A percentile compares a stretch with the other conserved stretches of the same genome.
phyloP scores from a whole-genome alignment of 495 filamentous ascomycete genomes.

The Lophium mytilinum region DNA sequence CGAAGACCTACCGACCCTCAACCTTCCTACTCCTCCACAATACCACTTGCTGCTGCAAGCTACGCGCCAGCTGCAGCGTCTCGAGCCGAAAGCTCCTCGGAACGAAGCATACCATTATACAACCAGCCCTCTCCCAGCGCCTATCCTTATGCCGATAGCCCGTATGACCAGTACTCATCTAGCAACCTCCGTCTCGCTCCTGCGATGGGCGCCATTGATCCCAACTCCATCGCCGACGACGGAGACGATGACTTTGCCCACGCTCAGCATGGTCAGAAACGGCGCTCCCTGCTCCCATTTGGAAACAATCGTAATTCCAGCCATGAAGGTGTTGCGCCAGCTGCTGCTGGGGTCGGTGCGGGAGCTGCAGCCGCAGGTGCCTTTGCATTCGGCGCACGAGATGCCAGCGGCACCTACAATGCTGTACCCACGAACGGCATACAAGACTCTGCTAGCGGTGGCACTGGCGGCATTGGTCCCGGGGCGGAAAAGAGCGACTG shows the following conservation, averaged over 20 bases:
- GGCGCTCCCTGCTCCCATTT: slow-evolving; percentile 47
- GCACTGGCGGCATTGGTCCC: slow-evolving; percentile 22
- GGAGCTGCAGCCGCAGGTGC: slow-evolving; percentile 41
- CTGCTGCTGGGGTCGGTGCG: slow-evolving; percentile 44
- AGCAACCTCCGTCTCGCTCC: slow-evolving; percentile 42
- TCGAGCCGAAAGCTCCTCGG: slow-evolving; percentile 7
- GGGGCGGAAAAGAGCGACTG: slow-evolving; percentile 48
- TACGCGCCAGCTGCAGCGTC: slow-evolving; percentile 24
- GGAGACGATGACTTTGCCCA: slow-evolving; percentile 65
- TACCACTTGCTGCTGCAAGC: slow-evolving; percentile 8
- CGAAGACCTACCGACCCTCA: slow-evolving; percentile 16
- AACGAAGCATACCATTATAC: slow-evolving; percentile 28
- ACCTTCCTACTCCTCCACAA: slow-evolving; percentile 14
- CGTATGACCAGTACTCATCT: slow-evolving; percentile 53
- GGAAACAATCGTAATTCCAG: slow-evolving; percentile 28
- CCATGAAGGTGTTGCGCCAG: slow-evolving; percentile 27
- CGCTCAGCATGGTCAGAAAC: slow-evolving; percentile 33
- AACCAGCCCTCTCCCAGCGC: slow-evolving; percentile 27
- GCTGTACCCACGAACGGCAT: slow-evolving; percentile 41
- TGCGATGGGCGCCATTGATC: slow-evolving; percentile 55
- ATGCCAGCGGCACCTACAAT: slow-evolving; percentile 43
- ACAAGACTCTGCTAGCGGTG: slow-evolving; percentile 12
- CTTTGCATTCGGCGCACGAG: slow-evolving; percentile 30
- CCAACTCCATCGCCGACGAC: slow-evolving; percentile 74
- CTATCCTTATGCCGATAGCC: slow-evolving; percentile 41